Evolutionary conservation across 208 protist species (phyloP).

Genomic region (Acanthamoeba sp.): DNA sequence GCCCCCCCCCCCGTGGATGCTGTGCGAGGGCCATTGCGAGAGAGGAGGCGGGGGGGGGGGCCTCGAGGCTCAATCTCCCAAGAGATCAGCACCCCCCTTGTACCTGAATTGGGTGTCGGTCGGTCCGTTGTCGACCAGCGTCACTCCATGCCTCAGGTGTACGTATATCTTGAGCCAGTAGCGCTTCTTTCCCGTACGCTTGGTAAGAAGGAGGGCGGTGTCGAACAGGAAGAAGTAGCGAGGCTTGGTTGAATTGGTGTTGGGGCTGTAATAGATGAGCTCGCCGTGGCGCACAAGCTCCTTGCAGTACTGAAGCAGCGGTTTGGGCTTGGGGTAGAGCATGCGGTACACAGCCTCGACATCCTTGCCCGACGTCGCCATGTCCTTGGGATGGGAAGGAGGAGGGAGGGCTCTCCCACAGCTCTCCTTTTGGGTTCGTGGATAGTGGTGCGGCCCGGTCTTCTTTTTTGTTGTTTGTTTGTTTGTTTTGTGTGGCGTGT

Average conservation of each 20-base stretch:
- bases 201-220: slow-evolving; percentile 13
- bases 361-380: no score
- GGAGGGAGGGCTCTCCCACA: no score
- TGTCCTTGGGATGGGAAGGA: no score
- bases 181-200: neutral
- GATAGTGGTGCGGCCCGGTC: no score
- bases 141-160: slow-evolving; percentile 9
- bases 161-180: slow-evolving; percentile 72
- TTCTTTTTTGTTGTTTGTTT: no score
- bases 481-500: no score
- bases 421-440: no score
- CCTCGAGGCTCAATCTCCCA: no score
- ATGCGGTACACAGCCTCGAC: slow-evolving; percentile 42
- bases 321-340: slow-evolving; percentile 25
- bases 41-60: no score
- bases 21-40: neutral
- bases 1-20: no score
- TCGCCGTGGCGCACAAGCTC: neutral
- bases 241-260: slow-evolving; percentile 48
- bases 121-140: no score
- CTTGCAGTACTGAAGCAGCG: neutral
- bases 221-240: slow-evolving; percentile 73
- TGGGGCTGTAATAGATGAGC: slow-evolving; percentile 39
- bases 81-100: neutral
- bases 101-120: neutral